Conservation (phyloP, 148 eudicot species). For the Rhododendron molle region DNA sequence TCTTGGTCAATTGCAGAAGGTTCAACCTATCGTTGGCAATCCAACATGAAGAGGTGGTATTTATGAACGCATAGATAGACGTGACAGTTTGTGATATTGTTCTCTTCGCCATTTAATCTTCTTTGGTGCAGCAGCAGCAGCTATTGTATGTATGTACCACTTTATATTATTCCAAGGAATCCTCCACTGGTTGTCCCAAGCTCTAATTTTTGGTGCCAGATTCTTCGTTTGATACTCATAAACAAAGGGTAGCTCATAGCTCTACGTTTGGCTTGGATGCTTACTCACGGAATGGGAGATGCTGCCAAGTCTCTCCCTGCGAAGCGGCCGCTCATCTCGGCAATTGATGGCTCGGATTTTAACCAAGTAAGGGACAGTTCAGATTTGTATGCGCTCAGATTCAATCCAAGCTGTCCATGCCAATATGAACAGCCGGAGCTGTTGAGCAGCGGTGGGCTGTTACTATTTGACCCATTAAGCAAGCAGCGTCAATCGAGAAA, state of each 20-base stretch:
- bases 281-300: not conserved
- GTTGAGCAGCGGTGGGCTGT: not conserved
- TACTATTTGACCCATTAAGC: too few relatives aligned
- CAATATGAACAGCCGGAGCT: too few relatives aligned
- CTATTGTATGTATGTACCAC: not conserved
- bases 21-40: conserved; percentile 11
- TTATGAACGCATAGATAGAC: not conserved
- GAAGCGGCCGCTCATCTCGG: too few relatives aligned
- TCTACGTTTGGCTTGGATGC: not conserved
- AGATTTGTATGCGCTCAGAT: too few relatives aligned
- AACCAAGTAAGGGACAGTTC: too few relatives aligned
- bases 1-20: not conserved
- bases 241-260: too few relatives aligned
- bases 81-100: not conserved
- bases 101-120: not conserved
- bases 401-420: too few relatives aligned
- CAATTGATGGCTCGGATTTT: too few relatives aligned
- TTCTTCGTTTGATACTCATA: not conserved
- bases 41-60: not conserved
- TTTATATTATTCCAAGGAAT: not conserved
- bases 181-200: not conserved
- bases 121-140: not conserved
- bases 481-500: too few relatives aligned
- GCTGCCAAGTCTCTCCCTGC: too few relatives aligned
- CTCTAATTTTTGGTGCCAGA: not conserved